phyloP scores from a whole-genome alignment of 1,284 basidiomycete genomes.

The Cryptococcus sp. region DNA sequence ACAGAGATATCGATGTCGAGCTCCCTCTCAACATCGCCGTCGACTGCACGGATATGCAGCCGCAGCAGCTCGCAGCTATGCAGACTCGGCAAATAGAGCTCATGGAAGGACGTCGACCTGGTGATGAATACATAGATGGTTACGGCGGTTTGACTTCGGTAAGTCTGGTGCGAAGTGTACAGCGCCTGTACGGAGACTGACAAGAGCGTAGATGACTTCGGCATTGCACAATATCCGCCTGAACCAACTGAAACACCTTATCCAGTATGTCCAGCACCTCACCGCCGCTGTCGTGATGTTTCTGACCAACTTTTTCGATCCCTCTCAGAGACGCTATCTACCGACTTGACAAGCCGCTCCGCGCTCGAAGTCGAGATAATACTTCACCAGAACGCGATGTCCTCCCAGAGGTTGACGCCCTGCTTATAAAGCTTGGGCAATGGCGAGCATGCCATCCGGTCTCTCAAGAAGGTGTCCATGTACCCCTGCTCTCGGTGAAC shows the following conservation, averaged over 20 bases:
- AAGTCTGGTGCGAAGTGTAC: conserved; percentile 2
- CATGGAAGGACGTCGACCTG: conserved; percentile 18
- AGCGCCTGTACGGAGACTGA: neutral
- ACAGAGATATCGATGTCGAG: conserved; percentile 39
- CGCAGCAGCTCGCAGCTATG: conserved; percentile 21
- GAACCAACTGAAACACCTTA: conserved; percentile 33
- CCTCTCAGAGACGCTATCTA: conserved; percentile 30
- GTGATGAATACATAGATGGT: conserved; percentile 29
- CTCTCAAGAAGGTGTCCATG: conserved; percentile 10
- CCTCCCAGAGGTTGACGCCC: conserved; percentile 24
- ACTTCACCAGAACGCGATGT: conserved; percentile 9
- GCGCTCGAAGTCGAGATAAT: conserved; percentile 7
- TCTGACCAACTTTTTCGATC: neutral
- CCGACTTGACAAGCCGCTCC: conserved; percentile 28
- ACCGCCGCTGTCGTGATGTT: neutral
- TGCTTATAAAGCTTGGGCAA: conserved; percentile 18
- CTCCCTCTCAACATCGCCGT: conserved; percentile 35
- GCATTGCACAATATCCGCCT: conserved; percentile 33
- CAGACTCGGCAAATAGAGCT: conserved; percentile 30
- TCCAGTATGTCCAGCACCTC: conserved; percentile 23
- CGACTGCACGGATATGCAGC: conserved; percentile 23
- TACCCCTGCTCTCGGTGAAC: conserved; percentile 23
- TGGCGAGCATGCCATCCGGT: conserved; percentile 25
- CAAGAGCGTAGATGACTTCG: conserved; percentile 31
- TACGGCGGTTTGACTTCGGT: conserved; percentile 32